phyloP scores from a whole-genome alignment of 176 grass and related monocot species.

The Pontederia crassipes region DNA sequence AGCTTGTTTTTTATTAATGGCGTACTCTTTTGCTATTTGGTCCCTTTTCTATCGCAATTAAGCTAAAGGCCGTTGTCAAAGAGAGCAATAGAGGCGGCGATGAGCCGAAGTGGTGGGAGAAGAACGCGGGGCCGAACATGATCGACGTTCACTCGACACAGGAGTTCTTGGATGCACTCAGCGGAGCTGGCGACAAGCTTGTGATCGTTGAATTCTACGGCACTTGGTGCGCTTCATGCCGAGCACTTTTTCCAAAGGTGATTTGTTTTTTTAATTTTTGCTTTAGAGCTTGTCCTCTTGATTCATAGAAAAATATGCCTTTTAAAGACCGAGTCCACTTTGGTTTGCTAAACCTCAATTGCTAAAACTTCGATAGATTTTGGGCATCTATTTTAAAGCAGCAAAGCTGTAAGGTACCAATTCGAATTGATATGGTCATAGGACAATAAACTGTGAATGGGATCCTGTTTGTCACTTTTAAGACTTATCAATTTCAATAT shows the following conservation, averaged over 20 bases:
- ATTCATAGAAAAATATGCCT: neutral
- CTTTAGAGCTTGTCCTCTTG: neutral
- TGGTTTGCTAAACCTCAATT: no score
- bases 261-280: neutral
- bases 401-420: no score
- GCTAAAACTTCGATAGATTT: no score
- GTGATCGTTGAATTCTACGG: slow-evolving; percentile 86
- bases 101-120: slow-evolving; percentile 92
- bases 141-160: slow-evolving; percentile 88
- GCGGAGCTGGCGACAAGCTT: slow-evolving; percentile 63
- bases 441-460: no score
- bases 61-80: slow-evolving; percentile 34
- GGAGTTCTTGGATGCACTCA: slow-evolving; percentile 81
- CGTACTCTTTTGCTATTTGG: neutral
- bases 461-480: no score
- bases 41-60: slow-evolving; percentile 3
- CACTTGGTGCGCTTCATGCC: slow-evolving; percentile 95
- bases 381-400: no score
- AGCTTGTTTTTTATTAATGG: neutral
- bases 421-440: no score
- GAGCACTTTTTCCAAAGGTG: slow-evolving; percentile 88
- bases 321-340: neutral
- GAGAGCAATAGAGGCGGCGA: slow-evolving; percentile 13
- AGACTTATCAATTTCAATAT: no score
- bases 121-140: slow-evolving; percentile 74